Percentiles rank a stretch among this genome's conserved stretches.
Evolutionary conservation across 1,284 basidiomycete species (phyloP).

Genomic region (Microbotryomycetes sp.): DNA sequence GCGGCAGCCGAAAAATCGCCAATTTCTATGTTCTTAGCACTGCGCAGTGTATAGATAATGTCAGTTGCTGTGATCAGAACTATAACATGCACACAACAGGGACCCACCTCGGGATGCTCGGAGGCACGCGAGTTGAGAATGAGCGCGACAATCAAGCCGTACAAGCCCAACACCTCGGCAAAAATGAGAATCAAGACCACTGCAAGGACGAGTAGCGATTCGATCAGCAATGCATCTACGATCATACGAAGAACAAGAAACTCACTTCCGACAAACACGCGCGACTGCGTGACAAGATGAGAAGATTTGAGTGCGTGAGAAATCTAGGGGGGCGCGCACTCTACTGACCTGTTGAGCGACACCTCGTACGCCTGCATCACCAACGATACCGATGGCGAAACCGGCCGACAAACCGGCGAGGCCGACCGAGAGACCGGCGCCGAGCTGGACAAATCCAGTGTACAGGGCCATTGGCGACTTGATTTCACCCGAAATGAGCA

Average conservation of each 20-base stretch:
- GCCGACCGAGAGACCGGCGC: constrained; percentile 46
- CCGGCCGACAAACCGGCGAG: constrained; percentile 46
- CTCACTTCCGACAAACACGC: constrained; percentile 6
- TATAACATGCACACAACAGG: no score
- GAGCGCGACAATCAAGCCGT: constrained; percentile 46
- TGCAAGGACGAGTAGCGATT: constrained; percentile 1
- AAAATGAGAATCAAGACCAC: constrained; percentile 44
- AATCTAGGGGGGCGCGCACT: no score
- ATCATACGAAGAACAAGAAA: not conserved
- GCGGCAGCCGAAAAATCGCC: no score
- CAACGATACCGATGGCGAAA: constrained; percentile 46
- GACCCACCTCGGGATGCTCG: constrained; percentile 11
- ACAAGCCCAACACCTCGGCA: constrained; percentile 42
- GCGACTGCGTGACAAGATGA: constrained; percentile 11
- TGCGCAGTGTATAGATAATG: no score
- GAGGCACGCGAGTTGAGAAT: constrained; percentile 38
- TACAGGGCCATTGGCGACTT: constrained; percentile 45
- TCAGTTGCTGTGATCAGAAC: no score
- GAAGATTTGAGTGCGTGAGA: not conserved
- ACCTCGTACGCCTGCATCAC: constrained; percentile 46
- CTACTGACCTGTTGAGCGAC: constrained; percentile 43
- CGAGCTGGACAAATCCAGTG: constrained; percentile 46
- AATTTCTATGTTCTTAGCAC: no score
- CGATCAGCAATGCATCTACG: not conserved
- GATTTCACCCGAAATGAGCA: constrained; percentile 45